These are phyloP conservation scores for Aspergillus affinis DNA, from an alignment of 495 filamentous ascomycete genomes.

Conservation along the genomic window DNA sequence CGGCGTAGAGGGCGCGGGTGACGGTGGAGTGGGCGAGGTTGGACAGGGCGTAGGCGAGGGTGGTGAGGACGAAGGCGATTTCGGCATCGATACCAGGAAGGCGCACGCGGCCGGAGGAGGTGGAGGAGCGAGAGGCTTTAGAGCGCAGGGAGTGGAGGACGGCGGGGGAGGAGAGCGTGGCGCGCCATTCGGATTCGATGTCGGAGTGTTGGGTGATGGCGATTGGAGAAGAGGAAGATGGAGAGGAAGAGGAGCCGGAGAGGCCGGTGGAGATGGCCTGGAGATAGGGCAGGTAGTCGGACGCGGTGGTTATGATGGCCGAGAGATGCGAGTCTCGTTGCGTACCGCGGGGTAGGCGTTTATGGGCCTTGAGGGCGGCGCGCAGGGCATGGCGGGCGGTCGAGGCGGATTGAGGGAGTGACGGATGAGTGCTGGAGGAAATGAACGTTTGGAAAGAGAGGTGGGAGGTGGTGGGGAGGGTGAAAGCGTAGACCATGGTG, in stretches of 20 bases:
- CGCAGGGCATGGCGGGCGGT: conserved; percentile 76
- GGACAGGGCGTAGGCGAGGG: conserved; percentile 70
- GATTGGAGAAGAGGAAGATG: conserved; percentile 50
- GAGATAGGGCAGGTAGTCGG: conserved; percentile 77
- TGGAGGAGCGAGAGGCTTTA: conserved; percentile 25
- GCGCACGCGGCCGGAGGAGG: conserved; percentile 55
- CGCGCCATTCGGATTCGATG: conserved; percentile 75
- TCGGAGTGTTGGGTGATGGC: conserved; percentile 61
- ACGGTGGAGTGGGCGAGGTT: conserved; percentile 63
- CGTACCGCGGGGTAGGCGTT: conserved; percentile 63
- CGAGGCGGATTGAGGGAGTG: conserved; percentile 72
- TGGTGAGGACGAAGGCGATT: conserved; percentile 72
- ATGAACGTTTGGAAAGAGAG: conserved; percentile 75
- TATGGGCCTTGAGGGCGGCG: conserved; percentile 76
- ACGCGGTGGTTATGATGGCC: conserved; percentile 63
- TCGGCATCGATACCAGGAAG: conserved; percentile 81
- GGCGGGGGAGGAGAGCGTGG: conserved; percentile 61
- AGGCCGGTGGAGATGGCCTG: conserved; percentile 71
- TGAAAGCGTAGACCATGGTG: conserved; percentile 82
- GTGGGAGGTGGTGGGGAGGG: conserved; percentile 79
- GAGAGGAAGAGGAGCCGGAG: conserved; percentile 23
- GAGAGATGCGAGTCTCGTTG: conserved; percentile 65
- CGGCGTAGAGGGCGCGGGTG: conserved; percentile 54
- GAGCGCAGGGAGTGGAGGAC: conserved; percentile 42
- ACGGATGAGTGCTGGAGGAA: conserved; percentile 72